A percentile compares a stretch with the other conserved stretches of the same genome.
Conservation (phyloP, 345 rosid species). For the Hypericum perforatum region DNA sequence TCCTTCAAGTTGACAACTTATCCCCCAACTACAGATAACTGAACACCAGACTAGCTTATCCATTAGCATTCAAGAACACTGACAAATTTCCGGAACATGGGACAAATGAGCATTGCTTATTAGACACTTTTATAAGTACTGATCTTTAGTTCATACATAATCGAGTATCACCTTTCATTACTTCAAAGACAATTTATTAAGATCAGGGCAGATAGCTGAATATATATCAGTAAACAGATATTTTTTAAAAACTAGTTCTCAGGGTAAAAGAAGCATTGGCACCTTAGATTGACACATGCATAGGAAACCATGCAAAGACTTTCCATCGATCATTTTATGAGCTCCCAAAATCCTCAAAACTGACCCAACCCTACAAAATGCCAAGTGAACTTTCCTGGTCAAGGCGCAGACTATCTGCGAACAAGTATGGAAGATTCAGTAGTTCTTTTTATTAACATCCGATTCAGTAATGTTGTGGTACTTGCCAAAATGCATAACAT, state of each 20-base stretch:
- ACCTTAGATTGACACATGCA: conserved; percentile 80
- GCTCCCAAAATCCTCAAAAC: conserved; percentile 64
- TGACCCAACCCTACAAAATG: conserved; percentile 56
- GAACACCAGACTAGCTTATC: not conserved
- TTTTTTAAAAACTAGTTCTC: too few relatives aligned
- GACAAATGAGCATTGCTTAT: too few relatives aligned
- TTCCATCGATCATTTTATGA: conserved; percentile 40
- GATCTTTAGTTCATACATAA: too few relatives aligned
- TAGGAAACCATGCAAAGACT: conserved; percentile 52
- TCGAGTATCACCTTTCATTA: too few relatives aligned
- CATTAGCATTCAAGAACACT: not conserved
- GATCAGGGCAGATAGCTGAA: too few relatives aligned
- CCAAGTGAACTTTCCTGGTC: conserved; percentile 5
- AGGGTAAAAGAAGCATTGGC: conserved; percentile 12
- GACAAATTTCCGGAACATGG: not conserved
- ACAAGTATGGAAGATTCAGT: conserved; percentile 4
- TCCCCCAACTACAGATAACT: too few relatives aligned
- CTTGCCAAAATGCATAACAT: conserved; percentile 94
- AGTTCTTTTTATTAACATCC: not conserved
- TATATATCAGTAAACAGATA: too few relatives aligned
- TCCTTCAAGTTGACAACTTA: too few relatives aligned
- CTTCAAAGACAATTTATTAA: too few relatives aligned
- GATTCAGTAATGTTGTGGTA: not conserved
- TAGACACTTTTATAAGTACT: too few relatives aligned
- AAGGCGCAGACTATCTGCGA: conserved; percentile 1